phyloP scores from a whole-genome alignment of 306 rosid species.

The cucumber (Cucumis sativus) region DNA sequence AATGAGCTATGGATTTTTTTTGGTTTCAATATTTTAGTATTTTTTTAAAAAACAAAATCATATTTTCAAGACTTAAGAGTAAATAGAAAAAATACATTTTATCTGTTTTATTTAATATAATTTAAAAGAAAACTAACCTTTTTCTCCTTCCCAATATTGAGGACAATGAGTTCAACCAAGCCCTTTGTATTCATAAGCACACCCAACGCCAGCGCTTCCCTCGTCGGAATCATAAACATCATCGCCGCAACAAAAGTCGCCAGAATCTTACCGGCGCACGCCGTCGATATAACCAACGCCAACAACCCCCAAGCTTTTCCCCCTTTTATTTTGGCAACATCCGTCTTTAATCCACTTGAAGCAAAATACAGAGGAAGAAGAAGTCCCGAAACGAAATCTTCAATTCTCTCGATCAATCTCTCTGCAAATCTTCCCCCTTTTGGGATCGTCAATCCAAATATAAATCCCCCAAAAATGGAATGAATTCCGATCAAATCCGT shows the following conservation, averaged over 20 bases:
- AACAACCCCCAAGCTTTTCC: constrained; percentile 59
- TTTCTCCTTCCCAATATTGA: constrained; percentile 85
- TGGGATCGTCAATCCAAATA: constrained; percentile 68
- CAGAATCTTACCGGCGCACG: constrained; percentile 67
- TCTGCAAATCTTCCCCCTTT: constrained; percentile 45
- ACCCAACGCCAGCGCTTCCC: constrained; percentile 67
- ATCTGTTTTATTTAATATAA: no score
- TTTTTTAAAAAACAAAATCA: no score
- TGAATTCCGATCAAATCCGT: constrained; percentile 84
- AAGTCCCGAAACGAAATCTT: constrained; percentile 74
- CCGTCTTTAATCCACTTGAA: constrained; percentile 71
- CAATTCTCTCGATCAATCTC: constrained; percentile 52
- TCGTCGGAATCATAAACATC: constrained; percentile 43
- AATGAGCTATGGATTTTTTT: no score
- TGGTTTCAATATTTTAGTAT: no score
- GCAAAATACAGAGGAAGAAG: constrained; percentile 80
- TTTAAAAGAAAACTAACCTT: constrained; percentile 32
- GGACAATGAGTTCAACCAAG: constrained; percentile 82
- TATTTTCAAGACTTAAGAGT: no score
- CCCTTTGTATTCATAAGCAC: constrained; percentile 95
- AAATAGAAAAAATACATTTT: no score
- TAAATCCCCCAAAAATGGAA: constrained; percentile 72
- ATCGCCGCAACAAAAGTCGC: constrained; percentile 68
- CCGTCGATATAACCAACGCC: constrained; percentile 44
- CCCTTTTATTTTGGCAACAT: constrained; percentile 53